phyloP scores from a whole-genome alignment of 129 eudicot species.

The Heracleum sosnowskyi region DNA sequence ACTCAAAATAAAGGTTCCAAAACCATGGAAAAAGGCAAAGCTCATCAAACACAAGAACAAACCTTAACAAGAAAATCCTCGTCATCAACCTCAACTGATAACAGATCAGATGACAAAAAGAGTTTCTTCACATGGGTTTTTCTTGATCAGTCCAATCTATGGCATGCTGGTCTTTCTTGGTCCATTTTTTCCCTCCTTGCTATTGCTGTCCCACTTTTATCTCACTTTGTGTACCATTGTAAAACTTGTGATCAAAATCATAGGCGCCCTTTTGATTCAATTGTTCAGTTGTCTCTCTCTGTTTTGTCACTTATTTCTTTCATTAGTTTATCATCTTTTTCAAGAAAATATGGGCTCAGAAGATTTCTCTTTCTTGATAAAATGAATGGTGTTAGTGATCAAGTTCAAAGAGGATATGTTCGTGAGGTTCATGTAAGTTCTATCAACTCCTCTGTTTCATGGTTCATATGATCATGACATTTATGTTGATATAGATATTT shows the following conservation, averaged over 20 bases:
- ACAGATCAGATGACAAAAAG: not conserved
- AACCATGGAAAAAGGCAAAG: not conserved
- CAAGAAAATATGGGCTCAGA: constrained; percentile 51
- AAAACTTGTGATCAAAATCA: constrained; percentile 54
- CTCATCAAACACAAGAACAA: not conserved
- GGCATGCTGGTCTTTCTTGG: constrained; percentile 54
- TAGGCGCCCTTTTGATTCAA: constrained; percentile 50
- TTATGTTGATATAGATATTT: not conserved
- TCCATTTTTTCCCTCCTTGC: constrained; percentile 49
- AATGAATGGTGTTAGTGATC: constrained; percentile 70
- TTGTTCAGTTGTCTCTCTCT: constrained; percentile 75
- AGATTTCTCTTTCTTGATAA: constrained; percentile 85
- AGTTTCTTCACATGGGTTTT: constrained; percentile 20
- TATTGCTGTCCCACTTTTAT: constrained; percentile 39
- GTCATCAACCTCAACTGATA: not conserved
- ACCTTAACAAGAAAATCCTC: not conserved
- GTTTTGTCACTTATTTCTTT: constrained; percentile 78
- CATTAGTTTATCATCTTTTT: constrained; percentile 49
- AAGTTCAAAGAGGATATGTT: constrained; percentile 55
- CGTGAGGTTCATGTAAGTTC: constrained; percentile 57
- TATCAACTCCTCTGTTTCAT: not conserved
- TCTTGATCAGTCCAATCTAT: constrained; percentile 61
- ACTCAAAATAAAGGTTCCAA: not conserved
- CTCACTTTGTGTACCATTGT: constrained; percentile 56
- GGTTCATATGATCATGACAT: not conserved